Evolutionary conservation across 2,329 filamentous ascomycete species (phyloP), one percentile per base, ranked within the genome.

Genomic region (Thielaviopsis populi): DNA sequence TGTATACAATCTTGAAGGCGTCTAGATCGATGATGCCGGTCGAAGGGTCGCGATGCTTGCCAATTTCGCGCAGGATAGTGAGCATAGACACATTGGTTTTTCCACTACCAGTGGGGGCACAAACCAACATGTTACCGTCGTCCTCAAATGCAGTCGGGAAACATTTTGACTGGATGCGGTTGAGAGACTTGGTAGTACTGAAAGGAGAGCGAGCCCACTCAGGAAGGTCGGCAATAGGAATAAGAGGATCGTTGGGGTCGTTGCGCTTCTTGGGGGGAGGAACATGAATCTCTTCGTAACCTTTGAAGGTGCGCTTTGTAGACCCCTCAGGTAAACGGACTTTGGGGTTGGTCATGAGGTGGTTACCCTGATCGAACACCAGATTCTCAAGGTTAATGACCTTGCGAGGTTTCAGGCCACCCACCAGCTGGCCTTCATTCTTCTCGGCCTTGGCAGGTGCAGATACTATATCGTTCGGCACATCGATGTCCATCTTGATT

Each of bases 51-150:
- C 92, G 84, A 72, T 99, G 87, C 78, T 97, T 99, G 67, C 94
- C 94, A 71, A 99, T 91, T 73, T 99, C 95, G 67, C 92, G 89
- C 46, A 99, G 80, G 71, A 99, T 97, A 1, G 92, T 87, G 67
- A 99, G 79, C 92, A 99, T 97, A 50, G 92, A 92, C 61, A 99
- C 94, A 71, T 99, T 99, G 1, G 94, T 99, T 77, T 99, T 99
- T 72, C 94, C 94, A 73, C 91, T 96, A 69, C 94, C 94, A 60
- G 94, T 99, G 1, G 94, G 94, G 6, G 94, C 95, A 73, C 94
- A 99, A 71, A 99, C 87, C 64, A 99, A 86, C 89, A 99, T 91
- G 72, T 99, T 99, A 40, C 91, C 92, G 72, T 99, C 95, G 67
- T 92, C 88, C 66, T 90, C 82, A 71, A 99, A 99, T 0, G 94